A percentile compares a stretch with the other conserved stretches of the same genome.
Evolutionary conservation across 768 basidiomycete genomes (phyloP).

Genomic region (Hysterangium stoloniferum): DNA sequence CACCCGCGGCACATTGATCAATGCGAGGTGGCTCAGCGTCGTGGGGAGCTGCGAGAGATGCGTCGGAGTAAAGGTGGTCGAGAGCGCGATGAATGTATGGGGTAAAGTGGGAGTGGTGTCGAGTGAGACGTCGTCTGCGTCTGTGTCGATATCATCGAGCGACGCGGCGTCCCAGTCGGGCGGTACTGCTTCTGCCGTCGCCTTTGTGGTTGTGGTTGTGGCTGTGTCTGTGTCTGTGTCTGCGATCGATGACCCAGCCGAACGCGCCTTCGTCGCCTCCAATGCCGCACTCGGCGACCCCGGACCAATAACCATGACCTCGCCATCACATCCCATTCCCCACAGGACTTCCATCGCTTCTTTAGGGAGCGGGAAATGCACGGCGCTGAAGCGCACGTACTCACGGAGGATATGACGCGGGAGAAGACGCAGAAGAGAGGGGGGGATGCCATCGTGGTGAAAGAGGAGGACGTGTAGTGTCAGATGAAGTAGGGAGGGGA

Average conservation of each 20-base stretch:
- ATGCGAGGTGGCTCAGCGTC: slow-evolving; percentile 55
- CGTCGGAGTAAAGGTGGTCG: slow-evolving; percentile 35
- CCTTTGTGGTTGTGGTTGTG: neutral
- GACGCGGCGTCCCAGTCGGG: slow-evolving; percentile 13
- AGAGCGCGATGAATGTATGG: slow-evolving; percentile 45
- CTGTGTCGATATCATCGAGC: slow-evolving; percentile 36
- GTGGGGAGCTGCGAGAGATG: slow-evolving; percentile 47
- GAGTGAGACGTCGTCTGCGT: slow-evolving; percentile 25
- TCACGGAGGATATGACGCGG: slow-evolving; percentile 52
- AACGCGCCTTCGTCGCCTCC: slow-evolving; percentile 27
- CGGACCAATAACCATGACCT: slow-evolving; percentile 58
- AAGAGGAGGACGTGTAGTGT: slow-evolving; percentile 46
- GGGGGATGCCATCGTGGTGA: slow-evolving; percentile 34
- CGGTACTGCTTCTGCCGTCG: too few relatives aligned
- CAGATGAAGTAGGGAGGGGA: slow-evolving; percentile 49
- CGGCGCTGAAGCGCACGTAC: slow-evolving; percentile 49
- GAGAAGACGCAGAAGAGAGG: slow-evolving; percentile 41
- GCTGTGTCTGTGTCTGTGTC: slow-evolving; percentile 1
- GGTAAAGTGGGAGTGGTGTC: slow-evolving; percentile 27
- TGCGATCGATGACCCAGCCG: slow-evolving; percentile 2
- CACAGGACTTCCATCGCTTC: slow-evolving; percentile 44
- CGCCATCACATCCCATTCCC: slow-evolving; percentile 45
- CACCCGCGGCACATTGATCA: slow-evolving; percentile 45
- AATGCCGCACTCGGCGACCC: slow-evolving; percentile 29
- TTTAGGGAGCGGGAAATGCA: slow-evolving; percentile 46